Conservation (phyloP, 1,139 yeast genomes). For the Arxiozyma heterogenica region DNA sequence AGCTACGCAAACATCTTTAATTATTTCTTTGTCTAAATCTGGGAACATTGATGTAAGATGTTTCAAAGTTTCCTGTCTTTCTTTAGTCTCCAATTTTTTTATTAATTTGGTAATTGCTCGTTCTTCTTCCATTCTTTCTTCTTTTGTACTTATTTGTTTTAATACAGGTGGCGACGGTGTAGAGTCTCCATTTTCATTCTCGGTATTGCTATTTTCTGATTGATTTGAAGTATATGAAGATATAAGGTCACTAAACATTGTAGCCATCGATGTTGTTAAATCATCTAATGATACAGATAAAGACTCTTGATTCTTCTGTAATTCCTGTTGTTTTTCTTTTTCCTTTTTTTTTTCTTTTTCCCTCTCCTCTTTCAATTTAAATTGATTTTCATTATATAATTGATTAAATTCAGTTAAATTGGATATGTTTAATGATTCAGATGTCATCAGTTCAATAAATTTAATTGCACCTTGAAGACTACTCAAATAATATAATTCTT, state of each 20-base stretch:
- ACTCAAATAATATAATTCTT: conserved; percentile 77
- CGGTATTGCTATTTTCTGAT: conserved; percentile 4
- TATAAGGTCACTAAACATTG: conserved; percentile 22
- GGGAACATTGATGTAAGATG: conserved; percentile 70
- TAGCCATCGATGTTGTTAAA: conserved; percentile 21
- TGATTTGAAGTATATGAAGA: conserved; percentile 4
- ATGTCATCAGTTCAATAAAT: conserved; percentile 55
- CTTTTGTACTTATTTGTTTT: conserved; percentile 11
- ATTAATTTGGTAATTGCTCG: conserved; percentile 24
- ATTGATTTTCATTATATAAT: conserved; percentile 34
- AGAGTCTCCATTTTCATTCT: conserved; percentile 12
- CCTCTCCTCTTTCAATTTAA: conserved; percentile 1
- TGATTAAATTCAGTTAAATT: conserved; percentile 48
- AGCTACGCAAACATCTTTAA: conserved; percentile 61
- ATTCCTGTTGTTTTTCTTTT: background rate
- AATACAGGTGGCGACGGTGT: conserved; percentile 29
- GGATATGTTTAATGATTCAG: conserved; percentile 51
- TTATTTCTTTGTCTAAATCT: conserved; percentile 52
- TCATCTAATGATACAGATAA: conserved; percentile 26
- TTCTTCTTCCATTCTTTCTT: conserved; percentile 13
- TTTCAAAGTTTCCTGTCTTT: conserved; percentile 36
- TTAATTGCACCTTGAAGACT: conserved; percentile 80
- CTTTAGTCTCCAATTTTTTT: conserved; percentile 29
- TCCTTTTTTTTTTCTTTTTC: conserved; percentile 2
- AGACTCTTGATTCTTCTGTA: conserved; percentile 9